phyloP scores from a whole-genome alignment of 2,329 filamentous ascomycete genomes.

The Hypoxylon sp. region DNA sequence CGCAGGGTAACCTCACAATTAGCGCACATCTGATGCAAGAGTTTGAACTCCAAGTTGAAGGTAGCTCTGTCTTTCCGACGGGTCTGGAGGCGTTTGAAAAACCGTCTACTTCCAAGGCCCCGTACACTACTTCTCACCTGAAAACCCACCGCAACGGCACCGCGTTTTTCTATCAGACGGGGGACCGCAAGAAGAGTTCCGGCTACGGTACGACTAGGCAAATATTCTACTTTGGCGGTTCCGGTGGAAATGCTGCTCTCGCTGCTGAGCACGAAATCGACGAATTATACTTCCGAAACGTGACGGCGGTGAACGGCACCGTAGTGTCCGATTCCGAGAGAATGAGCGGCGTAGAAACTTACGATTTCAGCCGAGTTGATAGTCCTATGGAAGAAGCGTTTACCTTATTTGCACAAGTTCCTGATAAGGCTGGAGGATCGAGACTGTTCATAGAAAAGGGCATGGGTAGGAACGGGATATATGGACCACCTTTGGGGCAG shows the following conservation, averaged over 20 bases:
- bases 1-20: slow-evolving; percentile 61
- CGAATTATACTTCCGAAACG: slow-evolving; percentile 70
- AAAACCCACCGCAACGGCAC: slow-evolving; percentile 69
- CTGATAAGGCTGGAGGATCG: slow-evolving; percentile 1
- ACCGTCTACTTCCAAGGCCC: slow-evolving; percentile 44
- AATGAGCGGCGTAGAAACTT: slow-evolving; percentile 21
- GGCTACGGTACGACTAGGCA: slow-evolving; percentile 72
- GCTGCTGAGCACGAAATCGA: slow-evolving; percentile 35
- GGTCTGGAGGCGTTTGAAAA: slow-evolving; percentile 69
- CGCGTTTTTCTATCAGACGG: slow-evolving; percentile 65
- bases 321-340: slow-evolving; percentile 38
- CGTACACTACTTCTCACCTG: slow-evolving; percentile 49
- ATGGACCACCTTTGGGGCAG: slow-evolving; percentile 11
- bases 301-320: slow-evolving; percentile 53
- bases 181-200: slow-evolving; percentile 60
- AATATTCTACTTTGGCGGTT: slow-evolving; percentile 66
- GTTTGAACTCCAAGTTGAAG: slow-evolving; percentile 55
- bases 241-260: slow-evolving; percentile 48
- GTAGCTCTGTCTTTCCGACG: slow-evolving; percentile 65
- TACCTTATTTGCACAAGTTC: slow-evolving; percentile 28
- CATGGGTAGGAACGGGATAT: neutral
- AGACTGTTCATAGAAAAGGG: slow-evolving; percentile 2
- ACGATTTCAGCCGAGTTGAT: slow-evolving; percentile 6
- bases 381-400: slow-evolving; percentile 7
- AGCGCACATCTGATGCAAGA: slow-evolving; percentile 58